Evolutionary conservation across 306 rosid species (phyloP).

Genomic region (Cucumis cinereus): DNA sequence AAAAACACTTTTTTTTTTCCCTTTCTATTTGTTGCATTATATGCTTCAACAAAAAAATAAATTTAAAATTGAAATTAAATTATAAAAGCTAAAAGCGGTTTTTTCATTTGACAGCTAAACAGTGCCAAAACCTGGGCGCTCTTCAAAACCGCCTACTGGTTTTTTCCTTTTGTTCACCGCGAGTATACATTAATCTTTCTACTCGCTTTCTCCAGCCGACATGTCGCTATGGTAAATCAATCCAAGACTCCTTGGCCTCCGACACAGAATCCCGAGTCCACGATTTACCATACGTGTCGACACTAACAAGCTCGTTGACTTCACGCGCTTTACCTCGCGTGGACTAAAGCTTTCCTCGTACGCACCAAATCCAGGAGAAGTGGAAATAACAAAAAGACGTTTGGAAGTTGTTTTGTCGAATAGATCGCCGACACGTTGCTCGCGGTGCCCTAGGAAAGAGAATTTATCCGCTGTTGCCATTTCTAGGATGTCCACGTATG

Average conservation of each 20-base stretch:
- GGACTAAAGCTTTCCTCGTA: background rate
- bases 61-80: no score
- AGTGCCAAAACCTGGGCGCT: constrained; percentile 8
- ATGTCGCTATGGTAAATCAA: constrained; percentile 1
- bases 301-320: background rate
- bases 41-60: background rate
- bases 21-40: background rate
- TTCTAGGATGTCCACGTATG: background rate
- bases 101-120: background rate
- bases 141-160: constrained; percentile 7
- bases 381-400: background rate
- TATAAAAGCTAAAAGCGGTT: constrained; percentile 1
- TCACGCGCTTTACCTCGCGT: background rate
- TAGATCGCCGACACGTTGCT: constrained; percentile 9
- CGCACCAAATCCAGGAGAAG: background rate
- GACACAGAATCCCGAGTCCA: background rate
- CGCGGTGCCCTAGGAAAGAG: background rate
- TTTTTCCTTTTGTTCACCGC: background rate
- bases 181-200: accelerated
- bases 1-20: background rate
- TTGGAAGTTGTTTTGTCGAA: background rate
- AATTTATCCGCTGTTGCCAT: background rate
- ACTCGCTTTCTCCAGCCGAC: background rate
- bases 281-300: background rate
- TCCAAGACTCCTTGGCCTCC: background rate